phyloP scores from a whole-genome alignment of 1,139 yeast species.

The Blastobotrys malaysiensis region DNA sequence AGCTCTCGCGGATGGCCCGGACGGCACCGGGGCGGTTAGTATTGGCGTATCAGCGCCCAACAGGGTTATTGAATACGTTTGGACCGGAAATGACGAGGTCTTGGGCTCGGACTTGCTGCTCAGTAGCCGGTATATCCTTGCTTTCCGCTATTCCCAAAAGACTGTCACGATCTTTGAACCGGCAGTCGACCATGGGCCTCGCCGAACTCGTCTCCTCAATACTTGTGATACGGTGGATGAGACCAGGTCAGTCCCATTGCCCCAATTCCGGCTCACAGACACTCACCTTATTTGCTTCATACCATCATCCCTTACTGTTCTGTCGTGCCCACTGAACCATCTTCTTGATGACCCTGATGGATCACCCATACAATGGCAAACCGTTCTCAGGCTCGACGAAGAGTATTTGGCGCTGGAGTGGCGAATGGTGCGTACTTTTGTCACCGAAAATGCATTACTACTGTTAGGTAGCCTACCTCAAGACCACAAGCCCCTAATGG shows the following conservation, averaged over 20 bases:
- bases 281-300: neutral
- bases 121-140: neutral
- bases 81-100: neutral
- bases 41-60: neutral
- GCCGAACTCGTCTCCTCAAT: neutral
- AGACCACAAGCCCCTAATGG: too few species aligned
- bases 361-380: neutral
- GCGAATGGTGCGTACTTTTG: neutral
- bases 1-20: neutral
- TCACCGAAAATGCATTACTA: neutral
- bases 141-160: neutral
- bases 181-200: neutral
- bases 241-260: too few species aligned
- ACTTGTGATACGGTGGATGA: too few species aligned
- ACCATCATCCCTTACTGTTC: neutral
- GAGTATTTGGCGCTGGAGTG: neutral
- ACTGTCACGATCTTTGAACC: neutral
- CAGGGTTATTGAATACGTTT: neutral
- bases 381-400: neutral
- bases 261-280: neutral
- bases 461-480: neutral
- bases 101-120: neutral
- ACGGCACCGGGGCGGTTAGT: neutral
- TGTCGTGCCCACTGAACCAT: neutral
- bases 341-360: neutral